phyloP scores from a whole-genome alignment of 495 filamentous ascomycete genomes.

The Pyrenula aspistea region DNA sequence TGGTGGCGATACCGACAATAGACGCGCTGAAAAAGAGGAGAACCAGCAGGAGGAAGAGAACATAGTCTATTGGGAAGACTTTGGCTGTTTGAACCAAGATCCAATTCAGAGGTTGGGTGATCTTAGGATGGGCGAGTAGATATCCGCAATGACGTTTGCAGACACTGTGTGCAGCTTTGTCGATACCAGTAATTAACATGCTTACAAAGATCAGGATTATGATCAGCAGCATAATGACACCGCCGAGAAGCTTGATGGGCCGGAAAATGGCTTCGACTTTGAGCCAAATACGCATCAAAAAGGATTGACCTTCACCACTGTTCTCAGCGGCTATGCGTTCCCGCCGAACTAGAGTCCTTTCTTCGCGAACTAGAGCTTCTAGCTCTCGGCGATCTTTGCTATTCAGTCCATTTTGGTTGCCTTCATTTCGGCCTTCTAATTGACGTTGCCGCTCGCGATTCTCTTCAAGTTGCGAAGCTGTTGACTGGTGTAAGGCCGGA shows the following conservation, averaged over 20 bases:
- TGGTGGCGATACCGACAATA: conserved; percentile 68
- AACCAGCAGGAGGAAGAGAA: conserved; percentile 70
- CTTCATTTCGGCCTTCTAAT: conserved; percentile 74
- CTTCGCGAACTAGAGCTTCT: conserved; percentile 76
- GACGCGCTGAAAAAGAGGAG: conserved; percentile 78
- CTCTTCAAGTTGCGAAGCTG: conserved; percentile 61
- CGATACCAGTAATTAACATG: conserved; percentile 91
- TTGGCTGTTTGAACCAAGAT: conserved; percentile 70
- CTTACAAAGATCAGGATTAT: conserved; percentile 68
- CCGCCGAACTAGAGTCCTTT: conserved; percentile 80
- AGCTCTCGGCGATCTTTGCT: conserved; percentile 80
- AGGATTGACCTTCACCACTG: conserved; percentile 56
- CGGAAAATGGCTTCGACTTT: conserved; percentile 68
- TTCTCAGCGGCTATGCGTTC: conserved; percentile 77
- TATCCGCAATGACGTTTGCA: conserved; percentile 90
- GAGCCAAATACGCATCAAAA: conserved; percentile 58
- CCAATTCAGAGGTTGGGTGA: conserved; percentile 93
- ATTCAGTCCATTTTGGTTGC: conserved; percentile 59
- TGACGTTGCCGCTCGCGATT: conserved; percentile 88
- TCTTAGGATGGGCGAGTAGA: conserved; percentile 78
- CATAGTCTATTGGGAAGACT: conserved; percentile 86
- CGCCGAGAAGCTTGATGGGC: conserved; percentile 77
- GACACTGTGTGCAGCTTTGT: conserved; percentile 89
- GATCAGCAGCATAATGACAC: conserved; percentile 61
- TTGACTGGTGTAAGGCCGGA: conserved; percentile 61